A percentile compares a stretch with the other conserved stretches of the same genome.
Evolutionary conservation across 768 basidiomycete genomes (phyloP).

Genomic region (Mycena filopes): DNA sequence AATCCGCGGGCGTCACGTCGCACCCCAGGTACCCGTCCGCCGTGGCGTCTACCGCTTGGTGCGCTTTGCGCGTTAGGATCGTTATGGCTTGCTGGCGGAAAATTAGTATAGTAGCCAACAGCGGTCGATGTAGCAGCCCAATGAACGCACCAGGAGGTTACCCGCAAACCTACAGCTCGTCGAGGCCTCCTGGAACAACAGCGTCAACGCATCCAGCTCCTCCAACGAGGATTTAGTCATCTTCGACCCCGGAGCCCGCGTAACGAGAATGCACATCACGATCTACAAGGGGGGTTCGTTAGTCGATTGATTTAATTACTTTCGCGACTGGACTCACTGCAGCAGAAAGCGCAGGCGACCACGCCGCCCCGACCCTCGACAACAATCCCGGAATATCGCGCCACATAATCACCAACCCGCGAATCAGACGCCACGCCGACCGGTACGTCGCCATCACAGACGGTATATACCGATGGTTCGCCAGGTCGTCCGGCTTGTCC

Average conservation of each 20-base stretch:
- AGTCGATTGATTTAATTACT: not conserved
- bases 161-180: conserved; percentile 56
- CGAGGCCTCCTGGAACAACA: conserved; percentile 60
- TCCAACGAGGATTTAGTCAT: conserved; percentile 58
- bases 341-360: conserved; percentile 75
- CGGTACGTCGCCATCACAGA: conserved; percentile 81
- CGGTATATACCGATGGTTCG: conserved; percentile 70
- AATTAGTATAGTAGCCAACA: not conserved
- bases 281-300: conserved; percentile 49
- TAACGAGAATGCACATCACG: conserved; percentile 66
- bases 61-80: conserved; percentile 55
- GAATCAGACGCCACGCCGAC: conserved; percentile 74
- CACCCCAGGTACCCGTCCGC: conserved; percentile 32
- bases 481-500: conserved; percentile 65
- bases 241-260: conserved; percentile 58
- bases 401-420: conserved; percentile 58
- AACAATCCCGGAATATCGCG: conserved; percentile 51
- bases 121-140: not conserved
- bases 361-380: conserved; percentile 60
- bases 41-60: conserved; percentile 48
- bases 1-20: conserved; percentile 53
- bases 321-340: conserved; percentile 66
- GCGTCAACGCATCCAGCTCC: conserved; percentile 57
- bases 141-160: conserved; percentile 52
- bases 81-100: conserved; percentile 50